Percentiles rank a stretch among this genome's conserved stretches.
phyloP scores from a whole-genome alignment of 805 yeast species.

The Starmerella khaoyaiensis region DNA sequence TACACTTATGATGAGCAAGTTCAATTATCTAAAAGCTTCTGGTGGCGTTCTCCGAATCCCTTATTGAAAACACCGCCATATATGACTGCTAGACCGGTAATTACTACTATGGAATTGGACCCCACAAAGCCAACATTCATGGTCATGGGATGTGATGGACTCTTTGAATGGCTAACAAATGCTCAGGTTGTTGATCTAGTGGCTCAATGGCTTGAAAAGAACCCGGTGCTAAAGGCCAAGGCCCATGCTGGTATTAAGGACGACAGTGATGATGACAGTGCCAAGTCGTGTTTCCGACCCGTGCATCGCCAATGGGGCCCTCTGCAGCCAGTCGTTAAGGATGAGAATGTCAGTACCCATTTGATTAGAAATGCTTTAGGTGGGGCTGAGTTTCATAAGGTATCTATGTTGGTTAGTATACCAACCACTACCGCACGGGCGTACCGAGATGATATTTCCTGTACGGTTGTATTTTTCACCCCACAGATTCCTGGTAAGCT shows the following conservation, averaged over 20 bases:
- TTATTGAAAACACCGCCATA: slow-evolving; percentile 86
- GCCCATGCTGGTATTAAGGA: slow-evolving; percentile 33
- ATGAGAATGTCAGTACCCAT: slow-evolving; percentile 81
- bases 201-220: slow-evolving; percentile 77
- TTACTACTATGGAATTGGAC: slow-evolving; percentile 62
- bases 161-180: slow-evolving; percentile 82
- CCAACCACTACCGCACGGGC: slow-evolving; percentile 86
- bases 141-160: slow-evolving; percentile 87
- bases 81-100: slow-evolving; percentile 89
- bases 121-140: slow-evolving; percentile 66
- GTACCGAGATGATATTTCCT: slow-evolving; percentile 89
- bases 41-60: slow-evolving; percentile 51
- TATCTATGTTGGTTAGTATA: slow-evolving; percentile 71
- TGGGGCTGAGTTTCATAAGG: slow-evolving; percentile 72
- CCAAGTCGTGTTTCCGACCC: slow-evolving; percentile 41
- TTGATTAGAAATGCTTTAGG: slow-evolving; percentile 86
- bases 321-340: slow-evolving; percentile 39
- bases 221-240: slow-evolving; percentile 32
- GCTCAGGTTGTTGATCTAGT: slow-evolving; percentile 87
- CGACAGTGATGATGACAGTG: slow-evolving; percentile 29
- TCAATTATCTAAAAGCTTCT: slow-evolving; percentile 53
- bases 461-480: slow-evolving; percentile 74
- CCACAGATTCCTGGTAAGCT: slow-evolving; percentile 9
- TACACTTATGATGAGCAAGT: slow-evolving; percentile 63
- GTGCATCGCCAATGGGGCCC: slow-evolving; percentile 13